Percentiles rank a stretch among this genome's conserved stretches.
These are phyloP conservation scores for Cyclostephanos invisitatus DNA, from an alignment of 108 stramenopile genomes.

Conservation along the genomic window DNA sequence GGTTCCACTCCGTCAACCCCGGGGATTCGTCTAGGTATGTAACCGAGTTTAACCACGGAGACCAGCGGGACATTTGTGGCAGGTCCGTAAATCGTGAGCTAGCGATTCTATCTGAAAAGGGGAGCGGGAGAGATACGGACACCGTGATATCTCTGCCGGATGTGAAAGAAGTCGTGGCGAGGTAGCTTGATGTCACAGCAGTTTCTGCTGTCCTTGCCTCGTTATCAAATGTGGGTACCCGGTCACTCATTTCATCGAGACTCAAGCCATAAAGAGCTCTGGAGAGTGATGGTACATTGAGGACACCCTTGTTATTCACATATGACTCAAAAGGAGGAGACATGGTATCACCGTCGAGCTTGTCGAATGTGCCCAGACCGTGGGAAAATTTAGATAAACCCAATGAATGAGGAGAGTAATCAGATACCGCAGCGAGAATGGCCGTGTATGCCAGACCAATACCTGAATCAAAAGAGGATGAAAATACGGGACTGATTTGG, in stretches of 20 bases:
- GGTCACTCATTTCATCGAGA: slow-evolving; percentile 69
- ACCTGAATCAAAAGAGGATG: slow-evolving; percentile 82
- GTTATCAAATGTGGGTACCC: slow-evolving; percentile 29
- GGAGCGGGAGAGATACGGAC: slow-evolving; percentile 73
- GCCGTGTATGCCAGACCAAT: slow-evolving; percentile 71
- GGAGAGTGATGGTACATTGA: slow-evolving; percentile 75
- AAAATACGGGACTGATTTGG: slow-evolving; percentile 68
- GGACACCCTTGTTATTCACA: slow-evolving; percentile 66
- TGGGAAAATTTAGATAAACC: slow-evolving; percentile 53
- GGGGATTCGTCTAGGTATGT: slow-evolving; percentile 65
- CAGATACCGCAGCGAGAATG: slow-evolving; percentile 68
- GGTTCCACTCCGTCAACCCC: slow-evolving; percentile 80
- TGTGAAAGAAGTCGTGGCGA: slow-evolving; percentile 50
- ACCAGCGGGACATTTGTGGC: slow-evolving; percentile 86
- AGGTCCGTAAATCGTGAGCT: slow-evolving; percentile 82
- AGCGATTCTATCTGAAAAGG: slow-evolving; percentile 79
- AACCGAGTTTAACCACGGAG: slow-evolving; percentile 86
- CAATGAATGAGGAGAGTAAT: slow-evolving; percentile 36
- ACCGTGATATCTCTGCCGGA: slow-evolving; percentile 74
- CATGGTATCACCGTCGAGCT: slow-evolving; percentile 71
- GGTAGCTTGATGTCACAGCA: slow-evolving; percentile 28
- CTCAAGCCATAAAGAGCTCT: slow-evolving; percentile 74
- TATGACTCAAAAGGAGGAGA: slow-evolving; percentile 81
- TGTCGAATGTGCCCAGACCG: slow-evolving; percentile 76
- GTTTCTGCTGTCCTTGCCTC: slow-evolving; percentile 5